Evolutionary conservation across 306 rosid species (phyloP), one percentile per base, ranked within the genome.

Genomic region (Pachyrhizus erosus): DNA sequence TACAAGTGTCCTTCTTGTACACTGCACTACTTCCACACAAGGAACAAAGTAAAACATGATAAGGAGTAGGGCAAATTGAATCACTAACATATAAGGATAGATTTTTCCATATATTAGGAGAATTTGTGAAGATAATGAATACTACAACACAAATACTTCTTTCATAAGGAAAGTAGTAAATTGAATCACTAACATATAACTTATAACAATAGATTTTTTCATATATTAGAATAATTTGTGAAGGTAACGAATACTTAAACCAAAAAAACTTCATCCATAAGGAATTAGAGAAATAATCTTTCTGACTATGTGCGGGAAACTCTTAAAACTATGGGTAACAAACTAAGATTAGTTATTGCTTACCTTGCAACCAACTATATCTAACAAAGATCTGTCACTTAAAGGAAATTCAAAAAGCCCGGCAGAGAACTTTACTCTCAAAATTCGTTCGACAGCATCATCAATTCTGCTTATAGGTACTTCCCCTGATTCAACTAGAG

Each of bases 341-440:
- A 23, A 51, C 68, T 24, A 48, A 48, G 71, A 14, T 14, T 24
- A 55, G 60, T 18, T 69, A 26, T 20, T 69, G 39, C 81, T 82
- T 81, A 88, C 98, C 94, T 91, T 95, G 96, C 93, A 91, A 75
- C 99, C 98, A 85, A 93, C 96, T 14, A 10, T 72, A 80, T 91
- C 93, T 9, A 93, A 86, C 87, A 93, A 81, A 65, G 96, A 91
- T 85, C 96, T 86, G 83, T 89, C 90, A 14, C 87, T 70, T 15
- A 89, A 85, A 58, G 96, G 94, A 80, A 80, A 85, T 87, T 95
- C 96, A 76, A 95, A 95, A 85, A 93, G 76, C 55, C 94, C 96
- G 17, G 98, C 89, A 42, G 84, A 89, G 39, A 93, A 91, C 85
- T 95, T 95, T 76, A 95, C 98, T 90, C 97, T 89, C 75, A 95